These are phyloP conservation scores for Aspergillus mulundensis DNA, from an alignment of 495 filamentous ascomycete genomes.

Conservation along the genomic window DNA sequence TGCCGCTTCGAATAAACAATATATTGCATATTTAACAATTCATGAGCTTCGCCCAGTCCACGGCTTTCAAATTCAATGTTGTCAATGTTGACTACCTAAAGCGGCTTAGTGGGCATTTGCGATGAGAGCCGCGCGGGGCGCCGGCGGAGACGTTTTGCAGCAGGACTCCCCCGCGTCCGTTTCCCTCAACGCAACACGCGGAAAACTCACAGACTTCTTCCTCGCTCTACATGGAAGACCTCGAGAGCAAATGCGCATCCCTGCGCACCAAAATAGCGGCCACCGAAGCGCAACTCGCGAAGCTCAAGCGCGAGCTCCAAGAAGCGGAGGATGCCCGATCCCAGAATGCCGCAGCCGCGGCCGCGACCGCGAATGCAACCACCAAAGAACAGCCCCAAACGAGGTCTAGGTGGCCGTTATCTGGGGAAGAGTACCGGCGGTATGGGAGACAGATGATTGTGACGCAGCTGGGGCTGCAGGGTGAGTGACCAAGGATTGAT, in stretches of 20 bases:
- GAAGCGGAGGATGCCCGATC: slow-evolving; percentile 24
- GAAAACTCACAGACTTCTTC: neutral
- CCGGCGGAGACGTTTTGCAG: neutral
- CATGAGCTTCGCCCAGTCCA: no score
- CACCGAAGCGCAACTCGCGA: slow-evolving; percentile 35
- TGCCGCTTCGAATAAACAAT: no score
- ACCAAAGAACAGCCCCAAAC: neutral
- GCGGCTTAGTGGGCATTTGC: neutral
- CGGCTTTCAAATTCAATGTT: no score
- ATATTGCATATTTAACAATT: no score
- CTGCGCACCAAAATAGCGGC: slow-evolving; percentile 38
- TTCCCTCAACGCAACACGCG: neutral
- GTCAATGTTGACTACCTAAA: neutral
- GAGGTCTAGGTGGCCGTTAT: slow-evolving; percentile 56
- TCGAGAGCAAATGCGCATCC: slow-evolving; percentile 35
- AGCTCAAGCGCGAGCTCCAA: slow-evolving; percentile 35
- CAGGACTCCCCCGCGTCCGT: neutral
- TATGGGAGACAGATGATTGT: slow-evolving; percentile 95
- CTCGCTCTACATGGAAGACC: slow-evolving; percentile 11
- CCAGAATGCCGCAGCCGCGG: slow-evolving; percentile 6
- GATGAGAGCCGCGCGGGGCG: slow-evolving; percentile 10
- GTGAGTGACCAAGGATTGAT: slow-evolving; percentile 30
- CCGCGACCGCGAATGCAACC: neutral
- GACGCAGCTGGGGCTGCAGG: slow-evolving; percentile 74
- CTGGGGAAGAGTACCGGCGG: slow-evolving; percentile 66